These are phyloP conservation scores for Populus simonii DNA, from an alignment of 345 rosid species.

Conservation along the genomic window DNA sequence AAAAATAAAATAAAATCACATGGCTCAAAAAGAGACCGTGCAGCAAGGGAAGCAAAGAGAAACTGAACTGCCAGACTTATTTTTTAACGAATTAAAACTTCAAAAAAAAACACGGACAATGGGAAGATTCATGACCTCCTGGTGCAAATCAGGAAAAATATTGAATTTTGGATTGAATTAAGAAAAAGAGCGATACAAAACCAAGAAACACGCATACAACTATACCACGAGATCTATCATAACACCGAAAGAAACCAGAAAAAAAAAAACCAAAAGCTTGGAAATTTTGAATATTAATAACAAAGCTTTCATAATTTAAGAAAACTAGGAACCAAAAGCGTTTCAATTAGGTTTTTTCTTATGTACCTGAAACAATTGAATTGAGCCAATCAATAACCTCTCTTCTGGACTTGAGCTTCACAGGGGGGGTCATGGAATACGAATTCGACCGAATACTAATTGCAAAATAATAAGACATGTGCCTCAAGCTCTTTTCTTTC, in stretches of 20 bases:
- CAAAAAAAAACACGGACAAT: neutral
- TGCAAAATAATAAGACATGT: conserved; percentile 50
- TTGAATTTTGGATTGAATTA: neutral
- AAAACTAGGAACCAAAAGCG: neutral
- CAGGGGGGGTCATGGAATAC: conserved; percentile 12
- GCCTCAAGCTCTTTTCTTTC: conserved; percentile 50
- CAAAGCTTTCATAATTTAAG: neutral
- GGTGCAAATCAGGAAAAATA: neutral
- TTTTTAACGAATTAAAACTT: neutral
- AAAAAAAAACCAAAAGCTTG: neutral
- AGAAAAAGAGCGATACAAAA: neutral
- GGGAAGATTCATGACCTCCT: neutral
- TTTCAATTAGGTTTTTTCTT: neutral
- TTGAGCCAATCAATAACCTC: conserved; percentile 68
- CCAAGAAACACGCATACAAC: neutral
- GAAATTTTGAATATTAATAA: neutral
- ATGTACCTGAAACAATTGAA: conserved; percentile 63
- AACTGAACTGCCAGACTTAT: neutral
- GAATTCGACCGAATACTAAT: conserved; percentile 33
- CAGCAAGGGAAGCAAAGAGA: neutral
- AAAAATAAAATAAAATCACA: neutral
- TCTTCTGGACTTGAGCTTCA: conserved; percentile 47
- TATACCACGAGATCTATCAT: neutral
- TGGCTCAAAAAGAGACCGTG: neutral
- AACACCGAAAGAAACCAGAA: neutral